Evolutionary conservation across 306 rosid genomes (phyloP).

Genomic region (Alnus glutinosa): DNA sequence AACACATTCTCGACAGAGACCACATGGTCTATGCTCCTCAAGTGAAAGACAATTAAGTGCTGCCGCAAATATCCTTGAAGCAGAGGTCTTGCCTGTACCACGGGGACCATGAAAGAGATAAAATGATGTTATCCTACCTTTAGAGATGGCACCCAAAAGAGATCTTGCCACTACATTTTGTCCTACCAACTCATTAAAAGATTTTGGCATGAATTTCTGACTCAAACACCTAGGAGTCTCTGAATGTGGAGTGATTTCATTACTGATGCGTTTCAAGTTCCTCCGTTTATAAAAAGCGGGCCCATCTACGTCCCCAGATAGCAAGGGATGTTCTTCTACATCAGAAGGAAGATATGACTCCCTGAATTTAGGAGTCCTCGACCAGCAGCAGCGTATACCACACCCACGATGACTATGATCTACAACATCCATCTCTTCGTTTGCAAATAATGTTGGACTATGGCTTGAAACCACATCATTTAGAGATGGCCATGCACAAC

Average conservation of each 20-base stretch:
- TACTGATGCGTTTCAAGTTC: conserved; percentile 37
- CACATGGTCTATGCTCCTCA: conserved; percentile 67
- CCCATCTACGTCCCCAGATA: conserved; percentile 42
- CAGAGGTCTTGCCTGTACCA: conserved; percentile 88
- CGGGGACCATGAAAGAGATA: conserved; percentile 84
- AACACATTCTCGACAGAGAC: conserved; percentile 68
- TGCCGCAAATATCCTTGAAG: conserved; percentile 79
- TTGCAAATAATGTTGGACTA: conserved; percentile 21
- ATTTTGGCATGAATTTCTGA: conserved; percentile 73
- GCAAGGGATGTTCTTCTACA: conserved; percentile 56
- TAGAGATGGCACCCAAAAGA: conserved; percentile 67
- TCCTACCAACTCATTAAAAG: conserved; percentile 78
- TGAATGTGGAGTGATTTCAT: conserved; percentile 40
- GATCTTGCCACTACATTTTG: conserved; percentile 78
- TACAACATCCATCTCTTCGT: conserved; percentile 44
- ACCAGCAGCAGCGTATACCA: conserved; percentile 69
- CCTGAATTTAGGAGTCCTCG: conserved; percentile 66
- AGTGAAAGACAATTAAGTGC: conserved; percentile 73
- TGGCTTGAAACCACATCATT: conserved; percentile 40
- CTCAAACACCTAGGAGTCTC: conserved; percentile 68
- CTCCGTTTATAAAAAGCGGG: conserved; percentile 25
- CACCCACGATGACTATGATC: conserved; percentile 50
- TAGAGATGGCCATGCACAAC: conserved; percentile 56
- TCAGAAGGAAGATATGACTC: conserved; percentile 41
- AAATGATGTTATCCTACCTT: conserved; percentile 66